Evolutionary conservation across 108 stramenopile genomes (phyloP).

Genomic region (Chaetoceros tenuissimus): DNA sequence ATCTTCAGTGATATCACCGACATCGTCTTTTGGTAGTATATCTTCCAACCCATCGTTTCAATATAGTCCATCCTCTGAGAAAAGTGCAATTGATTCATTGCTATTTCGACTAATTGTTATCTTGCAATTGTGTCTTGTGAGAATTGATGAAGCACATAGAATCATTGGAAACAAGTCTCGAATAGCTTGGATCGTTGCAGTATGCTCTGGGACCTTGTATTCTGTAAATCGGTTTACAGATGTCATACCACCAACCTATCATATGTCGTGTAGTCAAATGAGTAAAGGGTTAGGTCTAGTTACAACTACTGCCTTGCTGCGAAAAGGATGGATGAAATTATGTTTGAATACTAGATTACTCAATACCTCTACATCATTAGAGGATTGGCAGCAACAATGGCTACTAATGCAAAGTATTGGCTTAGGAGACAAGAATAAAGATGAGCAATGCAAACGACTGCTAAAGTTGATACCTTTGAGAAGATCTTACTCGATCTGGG

Average conservation of each 20-base stretch:
- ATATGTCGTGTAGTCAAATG: too few relatives aligned
- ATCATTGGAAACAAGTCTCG: conserved; percentile 17
- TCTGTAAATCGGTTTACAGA: too few relatives aligned
- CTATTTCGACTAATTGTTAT: conserved; percentile 68
- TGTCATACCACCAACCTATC: too few relatives aligned
- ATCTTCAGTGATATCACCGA: conserved; percentile 12
- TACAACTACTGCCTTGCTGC: too few relatives aligned
- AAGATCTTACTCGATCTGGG: conserved; percentile 25
- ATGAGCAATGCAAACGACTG: conserved; percentile 7
- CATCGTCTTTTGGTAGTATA: background rate
- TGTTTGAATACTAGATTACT: conserved; percentile 52
- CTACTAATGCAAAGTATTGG: conserved; percentile 3
- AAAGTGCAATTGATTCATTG: conserved; percentile 44
- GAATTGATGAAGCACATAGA: conserved; percentile 61
- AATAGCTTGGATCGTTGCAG: conserved; percentile 8
- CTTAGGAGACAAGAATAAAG: too few relatives aligned
- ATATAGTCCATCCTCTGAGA: conserved; percentile 6
- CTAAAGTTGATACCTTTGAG: conserved; percentile 15
- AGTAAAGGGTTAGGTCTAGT: too few relatives aligned
- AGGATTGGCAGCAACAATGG: conserved; percentile 57
- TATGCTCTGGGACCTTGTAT: too few relatives aligned
- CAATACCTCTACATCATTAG: conserved; percentile 29
- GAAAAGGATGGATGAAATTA: conserved; percentile 25
- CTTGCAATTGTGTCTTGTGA: conserved; percentile 57
- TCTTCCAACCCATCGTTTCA: background rate